Evolutionary conservation across 768 basidiomycete species (phyloP), one percentile per base, ranked within the genome.

Genomic region (Calocera cornea): DNA sequence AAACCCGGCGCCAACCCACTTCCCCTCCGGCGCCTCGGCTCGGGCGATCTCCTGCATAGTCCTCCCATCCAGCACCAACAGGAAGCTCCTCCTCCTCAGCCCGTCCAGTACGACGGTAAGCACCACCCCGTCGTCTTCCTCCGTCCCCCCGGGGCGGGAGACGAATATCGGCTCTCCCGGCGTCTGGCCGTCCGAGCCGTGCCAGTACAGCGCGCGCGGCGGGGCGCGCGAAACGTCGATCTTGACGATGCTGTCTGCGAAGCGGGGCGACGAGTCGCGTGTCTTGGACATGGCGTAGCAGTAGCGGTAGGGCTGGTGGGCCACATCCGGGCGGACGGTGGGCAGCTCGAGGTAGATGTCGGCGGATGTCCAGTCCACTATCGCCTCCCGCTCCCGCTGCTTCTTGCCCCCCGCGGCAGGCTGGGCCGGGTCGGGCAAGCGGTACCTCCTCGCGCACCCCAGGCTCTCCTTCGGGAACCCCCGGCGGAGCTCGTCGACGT

Each of bases 331-430:
- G 31, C 75, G 74, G 40, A 80, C 72, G 40, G 73, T 72, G 14
- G 79, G 78, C 2, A 80, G 76, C 33, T 80, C 79, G 63, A 73
- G 71, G 33, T 29, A 33, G 2, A 49, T 49, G 7, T 50, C 24
- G 5, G 69, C 29, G 27, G 68, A 24, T 16, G 68, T 70, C 68
- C 70, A 72, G 34, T 70, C 72, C 12, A 71, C 64, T 3, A 72
- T 60, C 2, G 73, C 74, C 14, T 74, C 71, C 5, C 44, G 33
- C 24, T 19, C 68, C 70, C 2, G 60, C 66, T 41, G 70, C 70
- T 0, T 64, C 67, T 0, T 70, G 72, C 0, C 63, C n/a, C n/a
- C n/a, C n/a, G n/a, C n/a, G n/a, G n/a, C n/a, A 1, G 72, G 68
- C 1, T 72, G 66, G 16, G 71, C 70, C 3, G 75, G 73, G 7